Percentiles rank a stretch among this genome's conserved stretches.
phyloP scores from a whole-genome alignment of 1,284 basidiomycete species.

The Pseudozyma sp. region DNA sequence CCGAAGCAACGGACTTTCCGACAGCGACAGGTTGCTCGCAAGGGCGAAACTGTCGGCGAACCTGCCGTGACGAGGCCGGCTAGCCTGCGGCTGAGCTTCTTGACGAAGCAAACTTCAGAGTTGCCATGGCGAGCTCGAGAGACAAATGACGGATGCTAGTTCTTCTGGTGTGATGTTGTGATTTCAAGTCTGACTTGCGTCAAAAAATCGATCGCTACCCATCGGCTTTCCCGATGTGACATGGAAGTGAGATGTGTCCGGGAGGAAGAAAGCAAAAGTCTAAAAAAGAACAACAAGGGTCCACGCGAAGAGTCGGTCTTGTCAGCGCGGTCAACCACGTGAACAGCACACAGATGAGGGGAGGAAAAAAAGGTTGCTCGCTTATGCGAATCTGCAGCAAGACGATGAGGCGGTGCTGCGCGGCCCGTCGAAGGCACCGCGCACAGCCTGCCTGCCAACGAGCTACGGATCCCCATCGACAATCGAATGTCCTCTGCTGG shows the following conservation, averaged over 20 bases:
- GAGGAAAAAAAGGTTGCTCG: not conserved
- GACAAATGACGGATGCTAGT: not conserved
- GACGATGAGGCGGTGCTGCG: too few relatives aligned
- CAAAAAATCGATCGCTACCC: not conserved
- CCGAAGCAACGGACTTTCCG: too few relatives aligned
- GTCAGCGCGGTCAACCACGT: conserved; percentile 7
- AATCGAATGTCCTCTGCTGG: too few relatives aligned
- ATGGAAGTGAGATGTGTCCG: too few relatives aligned
- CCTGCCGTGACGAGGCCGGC: too few relatives aligned
- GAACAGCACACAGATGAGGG: not conserved
- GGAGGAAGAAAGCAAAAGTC: not conserved
- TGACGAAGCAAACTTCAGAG: too few relatives aligned
- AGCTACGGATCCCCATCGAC: too few relatives aligned
- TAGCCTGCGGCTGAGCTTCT: too few relatives aligned
- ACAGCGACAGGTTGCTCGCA: not conserved
- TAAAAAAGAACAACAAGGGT: conserved; percentile 19
- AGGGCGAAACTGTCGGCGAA: too few relatives aligned
- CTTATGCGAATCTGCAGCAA: not conserved
- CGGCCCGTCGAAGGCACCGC: too few relatives aligned
- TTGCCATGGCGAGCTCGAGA: too few relatives aligned
- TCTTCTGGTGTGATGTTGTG: conserved; percentile 13
- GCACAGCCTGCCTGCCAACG: too few relatives aligned
- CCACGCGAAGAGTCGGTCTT: not conserved
- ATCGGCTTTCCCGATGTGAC: conserved; percentile 1
- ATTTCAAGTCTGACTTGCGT: conserved; percentile 17